phyloP scores from a whole-genome alignment of 768 basidiomycete genomes.

The Boletellus ananas region DNA sequence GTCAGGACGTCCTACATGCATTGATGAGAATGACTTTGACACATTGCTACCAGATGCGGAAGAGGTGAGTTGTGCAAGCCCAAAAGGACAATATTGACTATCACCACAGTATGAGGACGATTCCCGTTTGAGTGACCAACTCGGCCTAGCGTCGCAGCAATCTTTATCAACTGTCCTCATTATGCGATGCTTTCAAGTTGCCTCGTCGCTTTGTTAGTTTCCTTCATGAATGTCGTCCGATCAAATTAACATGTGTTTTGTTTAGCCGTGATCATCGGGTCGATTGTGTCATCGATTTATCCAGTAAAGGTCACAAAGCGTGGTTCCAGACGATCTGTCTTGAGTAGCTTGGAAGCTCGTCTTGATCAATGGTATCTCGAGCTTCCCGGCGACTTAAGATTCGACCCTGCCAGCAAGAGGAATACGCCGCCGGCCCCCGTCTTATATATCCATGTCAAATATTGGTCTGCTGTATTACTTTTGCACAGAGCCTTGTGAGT shows the following conservation, averaged over 20 bases:
- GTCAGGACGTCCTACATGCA: conserved; percentile 61
- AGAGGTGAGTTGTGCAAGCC: conserved; percentile 37
- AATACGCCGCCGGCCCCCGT: conserved; percentile 60
- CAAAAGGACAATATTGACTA: conserved; percentile 6
- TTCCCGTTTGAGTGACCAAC: conserved; percentile 47
- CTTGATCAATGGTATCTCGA: conserved; percentile 73
- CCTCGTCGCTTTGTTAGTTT: conserved; percentile 55
- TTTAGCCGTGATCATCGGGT: conserved; percentile 62
- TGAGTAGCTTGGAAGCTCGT: conserved; percentile 57
- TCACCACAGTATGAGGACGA: conserved; percentile 53
- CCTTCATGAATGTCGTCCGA: conserved; percentile 1
- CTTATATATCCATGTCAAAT: conserved; percentile 66
- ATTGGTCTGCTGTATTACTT: conserved; percentile 71
- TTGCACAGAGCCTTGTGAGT: conserved; percentile 79
- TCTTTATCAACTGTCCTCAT: conserved; percentile 39
- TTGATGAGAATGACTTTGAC: conserved; percentile 68
- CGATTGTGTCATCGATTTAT: conserved; percentile 65
- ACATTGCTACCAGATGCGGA: conserved; percentile 56
- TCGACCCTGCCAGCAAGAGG: conserved; percentile 53
- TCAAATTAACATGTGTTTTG: neutral
- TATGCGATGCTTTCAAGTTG: conserved; percentile 54
- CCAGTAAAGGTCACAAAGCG: conserved; percentile 54
- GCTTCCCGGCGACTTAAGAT: conserved; percentile 60
- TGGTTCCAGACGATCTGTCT: conserved; percentile 43
- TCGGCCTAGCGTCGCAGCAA: conserved; percentile 37